phyloP scores from a whole-genome alignment of 768 basidiomycete genomes.

The Mycena maculata region DNA sequence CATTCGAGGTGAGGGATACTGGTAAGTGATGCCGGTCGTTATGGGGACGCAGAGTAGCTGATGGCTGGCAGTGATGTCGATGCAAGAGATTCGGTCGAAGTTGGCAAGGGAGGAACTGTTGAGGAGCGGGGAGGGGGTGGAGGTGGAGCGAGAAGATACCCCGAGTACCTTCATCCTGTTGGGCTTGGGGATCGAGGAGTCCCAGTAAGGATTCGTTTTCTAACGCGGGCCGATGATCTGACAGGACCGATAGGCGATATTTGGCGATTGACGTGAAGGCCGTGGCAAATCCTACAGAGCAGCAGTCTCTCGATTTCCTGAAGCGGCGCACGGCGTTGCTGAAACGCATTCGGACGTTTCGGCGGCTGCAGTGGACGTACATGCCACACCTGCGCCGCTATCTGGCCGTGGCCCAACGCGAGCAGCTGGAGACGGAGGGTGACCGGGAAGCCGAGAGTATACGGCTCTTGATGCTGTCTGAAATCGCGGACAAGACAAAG shows the following conservation, averaged over 20 bases:
- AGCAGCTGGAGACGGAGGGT: not conserved
- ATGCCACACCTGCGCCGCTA: slow-evolving; percentile 4
- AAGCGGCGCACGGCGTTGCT: not conserved
- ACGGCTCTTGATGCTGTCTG: slow-evolving; percentile 4
- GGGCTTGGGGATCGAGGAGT: slow-evolving; percentile 7
- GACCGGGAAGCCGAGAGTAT: not conserved
- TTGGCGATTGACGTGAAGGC: slow-evolving; percentile 6
- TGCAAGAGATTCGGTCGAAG: not conserved
- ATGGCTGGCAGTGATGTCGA: not conserved
- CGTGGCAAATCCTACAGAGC: not conserved
- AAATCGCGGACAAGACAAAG: not conserved
- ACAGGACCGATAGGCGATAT: not conserved
- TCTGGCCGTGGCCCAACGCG: not conserved
- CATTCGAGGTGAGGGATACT: not conserved
- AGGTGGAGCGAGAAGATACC: slow-evolving; percentile 14
- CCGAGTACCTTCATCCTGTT: slow-evolving; percentile 6
- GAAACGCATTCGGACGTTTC: not conserved
- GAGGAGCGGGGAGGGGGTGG: not conserved
- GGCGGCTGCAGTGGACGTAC: not conserved
- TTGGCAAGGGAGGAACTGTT: slow-evolving; percentile 4
- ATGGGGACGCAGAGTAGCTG: not conserved
- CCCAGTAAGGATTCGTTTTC: not conserved
- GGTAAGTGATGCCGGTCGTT: not conserved
- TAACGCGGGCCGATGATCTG: too few species aligned
- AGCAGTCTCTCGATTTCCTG: not conserved